Base-by-base conservation (phyloP, 1,284 basidiomycete species). In the Cutaneotrichosporon cavernicola region DNA sequence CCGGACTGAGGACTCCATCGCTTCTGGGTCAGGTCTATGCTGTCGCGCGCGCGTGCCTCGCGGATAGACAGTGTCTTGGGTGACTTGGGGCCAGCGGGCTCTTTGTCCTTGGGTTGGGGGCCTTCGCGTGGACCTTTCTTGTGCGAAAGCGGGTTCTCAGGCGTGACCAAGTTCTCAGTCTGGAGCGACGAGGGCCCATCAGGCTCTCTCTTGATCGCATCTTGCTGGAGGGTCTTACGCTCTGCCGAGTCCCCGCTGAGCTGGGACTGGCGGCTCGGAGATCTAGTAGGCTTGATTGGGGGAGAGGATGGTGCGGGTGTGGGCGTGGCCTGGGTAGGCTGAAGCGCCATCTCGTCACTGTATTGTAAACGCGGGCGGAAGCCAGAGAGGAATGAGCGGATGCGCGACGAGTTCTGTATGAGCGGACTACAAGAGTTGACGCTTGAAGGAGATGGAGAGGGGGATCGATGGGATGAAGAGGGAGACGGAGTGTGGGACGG, bases 1-100 rank as follows among this genome's bases (percentile, higher is more conserved):
- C 10, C 22, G 11, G 9, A 30, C 49, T 26, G 49, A 0, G 49
- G 26, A 11, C 22, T 50, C 49, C 49, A 4, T 4, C 49, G 49
- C 49, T 50, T 50, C 49, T 50, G 49, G 14, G 49, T 14, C 11
- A 50, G 49, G 22, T 50, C 49, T 26, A 50, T 26, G 26, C 49
- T 50, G 49, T 50, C 13, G 22, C 49, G 49, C 18, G 18, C 18
- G 43, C 43, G 5, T 3, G 43, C 43, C 43, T 7, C 43, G 43
- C 43, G 43, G 14, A 46, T 46, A 4, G 43, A 46, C 16, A 18
- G 18, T 18, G 43, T 7, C 43, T 46, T 46, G 43, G 40, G 10
- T 43, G 40, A 43, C 40, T 14, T 43, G 40, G 14, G 2, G 13
- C 40, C 40, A 18, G 18, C 43, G 16, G 43, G 5, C 43, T 46